Conservation (phyloP, 306 rosid genomes). For the Citrullus mucosospermus region DNA sequence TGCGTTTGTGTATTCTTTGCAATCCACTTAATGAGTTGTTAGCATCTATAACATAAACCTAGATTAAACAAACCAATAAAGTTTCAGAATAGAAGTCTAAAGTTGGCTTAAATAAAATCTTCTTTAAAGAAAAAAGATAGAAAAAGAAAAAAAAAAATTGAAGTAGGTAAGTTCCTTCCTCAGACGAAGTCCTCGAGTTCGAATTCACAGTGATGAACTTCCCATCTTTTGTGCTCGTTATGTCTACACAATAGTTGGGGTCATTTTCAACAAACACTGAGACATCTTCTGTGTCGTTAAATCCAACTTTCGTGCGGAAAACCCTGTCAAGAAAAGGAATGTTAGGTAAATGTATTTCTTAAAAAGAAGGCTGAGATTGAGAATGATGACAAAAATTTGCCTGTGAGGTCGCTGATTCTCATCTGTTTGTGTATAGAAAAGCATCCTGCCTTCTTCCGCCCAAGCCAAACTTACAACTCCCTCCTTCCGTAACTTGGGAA, state of each 20-base stretch:
- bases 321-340: constrained; percentile 41
- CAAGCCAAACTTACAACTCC: constrained; percentile 84
- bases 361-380: not conserved
- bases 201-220: constrained; percentile 95
- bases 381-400: constrained; percentile 23
- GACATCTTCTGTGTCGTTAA: constrained; percentile 24
- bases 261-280: constrained; percentile 56
- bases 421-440: constrained; percentile 68
- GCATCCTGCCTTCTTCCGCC: constrained; percentile 52
- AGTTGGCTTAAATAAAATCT: not conserved
- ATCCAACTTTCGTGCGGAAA: constrained; percentile 47
- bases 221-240: constrained; percentile 92
- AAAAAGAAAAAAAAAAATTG: constrained; percentile 3
- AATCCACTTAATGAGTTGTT: constrained; percentile 46
- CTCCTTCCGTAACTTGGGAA: constrained; percentile 29
- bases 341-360: not conserved
- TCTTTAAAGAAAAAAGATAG: not conserved
- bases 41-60: constrained; percentile 75
- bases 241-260: constrained; percentile 80
- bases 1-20: constrained; percentile 54
- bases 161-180: constrained; percentile 64
- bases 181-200: constrained; percentile 97
- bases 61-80: constrained; percentile 26
- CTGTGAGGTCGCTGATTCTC: constrained; percentile 89
- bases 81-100: constrained; percentile 15